phyloP scores from a whole-genome alignment of 805 yeast genomes.

The Ogataea kodamae region DNA sequence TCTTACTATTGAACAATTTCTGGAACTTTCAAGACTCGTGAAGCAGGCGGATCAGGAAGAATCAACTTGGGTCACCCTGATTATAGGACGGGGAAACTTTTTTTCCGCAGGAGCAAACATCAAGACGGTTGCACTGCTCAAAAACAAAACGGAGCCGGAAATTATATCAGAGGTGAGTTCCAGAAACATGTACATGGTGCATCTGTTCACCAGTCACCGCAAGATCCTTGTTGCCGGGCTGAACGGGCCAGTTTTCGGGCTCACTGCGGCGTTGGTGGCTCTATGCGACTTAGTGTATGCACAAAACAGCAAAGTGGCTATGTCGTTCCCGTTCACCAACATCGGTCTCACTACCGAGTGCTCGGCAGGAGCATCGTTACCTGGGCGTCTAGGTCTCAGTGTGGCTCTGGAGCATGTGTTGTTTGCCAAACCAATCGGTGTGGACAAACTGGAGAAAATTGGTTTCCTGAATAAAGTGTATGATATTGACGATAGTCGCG shows the following conservation, averaged over 20 bases:
- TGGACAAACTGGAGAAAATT: slow-evolving; percentile 49
- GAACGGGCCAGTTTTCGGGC: slow-evolving; percentile 86
- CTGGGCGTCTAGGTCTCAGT: slow-evolving; percentile 68
- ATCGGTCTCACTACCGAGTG: slow-evolving; percentile 85
- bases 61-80: slow-evolving; percentile 57
- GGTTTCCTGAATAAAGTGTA: slow-evolving; percentile 65
- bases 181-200: slow-evolving; percentile 66
- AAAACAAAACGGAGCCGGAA: slow-evolving; percentile 17
- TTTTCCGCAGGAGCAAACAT: slow-evolving; percentile 87
- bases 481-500: slow-evolving; percentile 33
- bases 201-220: slow-evolving; percentile 63
- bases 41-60: slow-evolving; percentile 62
- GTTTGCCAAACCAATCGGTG: slow-evolving; percentile 61
- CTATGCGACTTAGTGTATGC: slow-evolving; percentile 75
- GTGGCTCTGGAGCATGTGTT: slow-evolving; percentile 70
- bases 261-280: slow-evolving; percentile 70
- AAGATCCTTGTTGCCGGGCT: slow-evolving; percentile 68
- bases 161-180: slow-evolving; percentile 40
- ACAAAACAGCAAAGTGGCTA: slow-evolving; percentile 50
- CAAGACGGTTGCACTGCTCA: slow-evolving; percentile 31
- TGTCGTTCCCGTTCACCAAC: slow-evolving; percentile 76
- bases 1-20: slow-evolving; percentile 60
- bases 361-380: slow-evolving; percentile 63
- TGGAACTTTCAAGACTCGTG: slow-evolving; percentile 53
- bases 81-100: slow-evolving; percentile 68